phyloP scores from a whole-genome alignment of 129 eudicot genomes.

The Centella asiatica region DNA sequence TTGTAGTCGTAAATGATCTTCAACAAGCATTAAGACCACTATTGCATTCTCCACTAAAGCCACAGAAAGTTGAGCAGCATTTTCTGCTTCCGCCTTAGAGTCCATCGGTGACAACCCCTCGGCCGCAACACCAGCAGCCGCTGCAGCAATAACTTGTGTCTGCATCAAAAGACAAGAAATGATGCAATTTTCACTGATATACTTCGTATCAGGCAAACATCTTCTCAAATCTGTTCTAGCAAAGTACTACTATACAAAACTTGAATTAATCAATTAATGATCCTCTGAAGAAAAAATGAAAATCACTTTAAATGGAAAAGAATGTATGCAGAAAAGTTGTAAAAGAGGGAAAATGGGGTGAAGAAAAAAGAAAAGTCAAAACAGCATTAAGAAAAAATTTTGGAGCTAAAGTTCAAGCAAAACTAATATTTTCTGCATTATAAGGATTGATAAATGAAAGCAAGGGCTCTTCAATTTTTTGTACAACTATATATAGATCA shows the following conservation, averaged over 20 bases:
- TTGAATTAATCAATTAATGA: not conserved
- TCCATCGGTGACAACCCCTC: conserved; percentile 71
- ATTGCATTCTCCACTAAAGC: conserved; percentile 99
- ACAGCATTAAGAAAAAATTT: too few species aligned
- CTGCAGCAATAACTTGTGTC: conserved; percentile 99
- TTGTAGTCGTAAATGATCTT: conserved; percentile 87
- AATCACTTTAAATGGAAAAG: not conserved
- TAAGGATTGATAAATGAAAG: too few species aligned
- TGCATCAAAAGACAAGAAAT: conserved; percentile 29
- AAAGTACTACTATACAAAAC: not conserved
- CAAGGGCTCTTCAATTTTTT: too few species aligned
- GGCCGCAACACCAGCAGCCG: conserved; percentile 99
- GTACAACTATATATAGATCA: too few species aligned
- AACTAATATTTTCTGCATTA: too few species aligned
- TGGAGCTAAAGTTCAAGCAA: too few species aligned
- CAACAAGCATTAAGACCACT: conserved; percentile 94
- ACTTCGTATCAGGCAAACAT: not conserved
- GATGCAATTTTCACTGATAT: conserved; percentile 1
- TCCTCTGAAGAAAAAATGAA: not conserved
- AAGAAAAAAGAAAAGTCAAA: too few species aligned
- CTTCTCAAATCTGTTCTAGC: not conserved
- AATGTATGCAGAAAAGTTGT: too few species aligned
- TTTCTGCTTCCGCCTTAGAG: conserved; percentile 88
- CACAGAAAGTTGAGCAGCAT: conserved; percentile 96
- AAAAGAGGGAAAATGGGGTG: too few species aligned